Evolutionary conservation across 768 basidiomycete species (phyloP), one percentile per base, ranked within the genome.

Genomic region (Sporobolomyces roseus): DNA sequence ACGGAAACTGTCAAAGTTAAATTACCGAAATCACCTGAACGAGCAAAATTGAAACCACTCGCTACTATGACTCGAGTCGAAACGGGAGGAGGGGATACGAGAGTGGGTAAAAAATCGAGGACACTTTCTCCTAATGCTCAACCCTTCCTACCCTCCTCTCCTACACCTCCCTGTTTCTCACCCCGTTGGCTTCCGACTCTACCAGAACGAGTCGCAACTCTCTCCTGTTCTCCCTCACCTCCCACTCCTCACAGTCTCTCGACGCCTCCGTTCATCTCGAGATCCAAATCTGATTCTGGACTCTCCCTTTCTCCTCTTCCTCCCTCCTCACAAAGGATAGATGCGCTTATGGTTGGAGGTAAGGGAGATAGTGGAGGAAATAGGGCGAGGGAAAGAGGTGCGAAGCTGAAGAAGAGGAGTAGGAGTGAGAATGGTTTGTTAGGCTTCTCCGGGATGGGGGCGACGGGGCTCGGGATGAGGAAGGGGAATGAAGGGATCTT

Each of bases 1-100:
- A 56, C 21, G 25, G 21, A 46, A 29, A 12, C 38, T 41, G 54
- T 59, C 41, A 43, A 36, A 36, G 32, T 59, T 17, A 25, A 21
- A 32, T 30, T 59, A n/a, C 56, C 56, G 6, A 27, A 41, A n/a
- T 59, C 27, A 4, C 56, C 56, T 38, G n/a, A 59, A 59, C 56
- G 41, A 25, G 56, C 19, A 14, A 45, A 45, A 19, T 29, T 59
- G 56, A 25, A 30, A 29, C 56, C 56, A 7, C 16, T 36, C 25
- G 10, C 54, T 7, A 25, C 36, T 6, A 10, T 3, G 9, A n/a
- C n/a, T n/a, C n/a, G n/a, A n/a, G n/a, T n/a, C n/a, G n/a, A n/a
- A n/a, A n/a, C n/a, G n/a, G n/a, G n/a, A n/a, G n/a, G n/a, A n/a
- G n/a, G n/a, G n/a, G n/a, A n/a, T n/a, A n/a, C n/a, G n/a, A n/a